A percentile compares a stretch with the other conserved stretches of the same genome.
These are phyloP conservation scores for Arabidopsis arenosa DNA, from an alignment of 345 rosid genomes.

Conservation along the genomic window DNA sequence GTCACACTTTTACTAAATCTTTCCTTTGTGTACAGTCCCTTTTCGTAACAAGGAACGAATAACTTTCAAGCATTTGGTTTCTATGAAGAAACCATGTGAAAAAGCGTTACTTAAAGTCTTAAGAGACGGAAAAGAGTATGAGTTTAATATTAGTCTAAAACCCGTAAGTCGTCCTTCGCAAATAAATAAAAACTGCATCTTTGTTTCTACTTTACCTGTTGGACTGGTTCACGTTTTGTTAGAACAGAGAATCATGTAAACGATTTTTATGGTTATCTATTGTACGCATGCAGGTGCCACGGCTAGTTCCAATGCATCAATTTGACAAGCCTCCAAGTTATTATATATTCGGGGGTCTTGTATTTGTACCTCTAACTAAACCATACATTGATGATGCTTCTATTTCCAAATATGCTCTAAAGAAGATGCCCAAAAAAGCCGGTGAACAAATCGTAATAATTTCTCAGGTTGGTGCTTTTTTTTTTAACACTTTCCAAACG, in stretches of 20 bases:
- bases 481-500: background rate
- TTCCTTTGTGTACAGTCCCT: background rate
- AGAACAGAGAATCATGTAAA: background rate
- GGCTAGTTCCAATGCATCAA: background rate
- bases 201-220: no score
- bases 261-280: background rate
- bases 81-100: constrained; percentile 76
- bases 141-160: constrained; percentile 51
- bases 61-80: constrained; percentile 71
- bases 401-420: background rate
- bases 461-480: background rate
- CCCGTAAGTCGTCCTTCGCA: constrained; percentile 53
- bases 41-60: constrained; percentile 54
- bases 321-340: constrained; percentile 8
- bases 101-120: constrained; percentile 53
- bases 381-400: background rate
- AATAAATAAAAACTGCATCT: no score
- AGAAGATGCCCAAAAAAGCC: background rate
- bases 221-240: background rate
- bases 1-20: background rate
- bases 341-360: constrained; percentile 11
- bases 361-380: background rate
- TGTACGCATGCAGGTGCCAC: background rate
- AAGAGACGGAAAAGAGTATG: constrained; percentile 63
- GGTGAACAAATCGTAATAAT: background rate